These are phyloP conservation scores for Amanita inopinata DNA, from an alignment of 768 basidiomycete species.

Conservation along the genomic window DNA sequence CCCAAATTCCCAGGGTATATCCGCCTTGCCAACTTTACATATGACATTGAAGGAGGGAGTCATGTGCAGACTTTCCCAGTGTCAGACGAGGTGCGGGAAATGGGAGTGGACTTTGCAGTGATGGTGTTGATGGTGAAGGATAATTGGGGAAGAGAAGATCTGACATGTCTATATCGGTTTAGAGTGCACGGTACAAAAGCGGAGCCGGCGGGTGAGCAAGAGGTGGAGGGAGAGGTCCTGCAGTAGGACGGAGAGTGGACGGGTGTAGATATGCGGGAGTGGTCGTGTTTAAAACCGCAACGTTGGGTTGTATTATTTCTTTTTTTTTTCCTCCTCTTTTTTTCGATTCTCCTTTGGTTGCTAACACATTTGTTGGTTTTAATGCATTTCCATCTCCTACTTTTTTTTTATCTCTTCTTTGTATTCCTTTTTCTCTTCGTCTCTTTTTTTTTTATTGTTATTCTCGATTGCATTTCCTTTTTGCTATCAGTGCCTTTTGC, in stretches of 20 bases:
- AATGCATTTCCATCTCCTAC: no score
- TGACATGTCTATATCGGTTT: slow-evolving; percentile 84
- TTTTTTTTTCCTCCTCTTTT: no score
- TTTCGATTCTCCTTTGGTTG: no score
- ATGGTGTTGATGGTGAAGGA: slow-evolving; percentile 71
- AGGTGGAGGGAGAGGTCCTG: slow-evolving; percentile 14
- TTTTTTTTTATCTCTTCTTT: not conserved
- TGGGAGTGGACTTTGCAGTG: slow-evolving; percentile 77
- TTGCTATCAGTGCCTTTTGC: not conserved
- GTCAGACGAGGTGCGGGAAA: slow-evolving; percentile 48
- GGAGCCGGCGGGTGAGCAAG: slow-evolving; percentile 25
- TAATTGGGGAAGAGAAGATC: slow-evolving; percentile 82
- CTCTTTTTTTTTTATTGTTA: not conserved
- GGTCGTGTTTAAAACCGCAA: no score
- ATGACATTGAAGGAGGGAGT: slow-evolving; percentile 45
- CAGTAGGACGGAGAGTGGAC: not conserved
- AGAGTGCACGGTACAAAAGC: slow-evolving; percentile 64
- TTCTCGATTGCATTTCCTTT: not conserved
- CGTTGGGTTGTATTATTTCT: no score
- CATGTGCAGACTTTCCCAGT: slow-evolving; percentile 81
- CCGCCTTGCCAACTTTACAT: slow-evolving; percentile 60
- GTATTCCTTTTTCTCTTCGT: not conserved
- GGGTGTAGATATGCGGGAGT: no score
- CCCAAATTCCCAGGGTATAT: slow-evolving; percentile 40
- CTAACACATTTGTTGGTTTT: no score